These are phyloP conservation scores for Senna siamea DNA, from an alignment of 306 rosid species.

Conservation along the genomic window DNA sequence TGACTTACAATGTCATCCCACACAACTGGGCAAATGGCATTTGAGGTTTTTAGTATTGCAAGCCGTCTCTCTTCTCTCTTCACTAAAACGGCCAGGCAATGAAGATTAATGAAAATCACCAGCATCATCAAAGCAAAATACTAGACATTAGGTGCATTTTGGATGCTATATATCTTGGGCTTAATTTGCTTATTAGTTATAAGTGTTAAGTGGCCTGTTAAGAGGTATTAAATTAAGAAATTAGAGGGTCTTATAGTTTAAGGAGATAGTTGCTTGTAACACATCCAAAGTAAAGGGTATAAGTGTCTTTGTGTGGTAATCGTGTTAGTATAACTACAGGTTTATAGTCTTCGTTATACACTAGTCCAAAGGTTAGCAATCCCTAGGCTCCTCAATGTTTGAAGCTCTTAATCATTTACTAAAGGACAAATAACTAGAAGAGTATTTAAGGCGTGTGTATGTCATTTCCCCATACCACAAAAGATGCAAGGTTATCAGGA, in stretches of 20 bases:
- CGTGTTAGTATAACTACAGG: no score
- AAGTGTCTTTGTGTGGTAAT: no score
- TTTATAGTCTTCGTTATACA: no score
- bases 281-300: background rate
- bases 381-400: no score
- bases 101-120: conserved; percentile 23
- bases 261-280: background rate
- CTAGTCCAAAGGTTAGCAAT: no score
- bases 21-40: conserved; percentile 77
- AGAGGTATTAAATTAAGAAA: background rate
- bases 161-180: background rate
- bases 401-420: no score
- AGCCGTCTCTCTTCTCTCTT: conserved; percentile 83
- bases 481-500: no score
- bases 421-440: no score
- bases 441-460: no score
- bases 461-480: no score
- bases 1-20: conserved; percentile 89
- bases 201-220: no score
- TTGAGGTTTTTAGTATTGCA: conserved; percentile 68
- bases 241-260: background rate
- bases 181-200: background rate
- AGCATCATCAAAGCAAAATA: conserved; percentile 27
- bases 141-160: conserved; percentile 22
- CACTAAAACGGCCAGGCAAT: conserved; percentile 53